Conservation (phyloP, 805 yeast species). For the Ogataea glucozyma region DNA sequence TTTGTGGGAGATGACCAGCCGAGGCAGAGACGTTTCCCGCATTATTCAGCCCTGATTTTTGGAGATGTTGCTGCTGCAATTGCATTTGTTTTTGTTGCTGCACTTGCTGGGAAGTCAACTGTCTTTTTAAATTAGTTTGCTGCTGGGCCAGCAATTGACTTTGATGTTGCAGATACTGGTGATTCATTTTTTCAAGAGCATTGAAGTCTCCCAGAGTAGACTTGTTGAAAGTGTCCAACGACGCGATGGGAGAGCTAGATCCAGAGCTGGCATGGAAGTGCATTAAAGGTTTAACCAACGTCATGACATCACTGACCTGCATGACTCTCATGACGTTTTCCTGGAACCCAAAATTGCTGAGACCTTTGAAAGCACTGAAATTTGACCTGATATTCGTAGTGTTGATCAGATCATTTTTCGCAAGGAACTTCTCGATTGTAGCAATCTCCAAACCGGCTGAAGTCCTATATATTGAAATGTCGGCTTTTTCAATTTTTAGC, state of each 20-base stretch:
- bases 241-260: conserved; percentile 49
- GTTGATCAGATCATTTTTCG: conserved; percentile 32
- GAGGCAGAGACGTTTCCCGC: conserved; percentile 1
- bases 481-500: conserved; percentile 71
- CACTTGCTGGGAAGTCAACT: conserved; percentile 19
- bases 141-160: conserved; percentile 31
- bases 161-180: conserved; percentile 22
- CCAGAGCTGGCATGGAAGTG: conserved; percentile 45
- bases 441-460: conserved; percentile 49
- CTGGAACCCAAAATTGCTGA: conserved; percentile 62
- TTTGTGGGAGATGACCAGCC: not conserved
- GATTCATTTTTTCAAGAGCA: conserved; percentile 19
- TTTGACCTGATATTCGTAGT: conserved; percentile 18
- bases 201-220: conserved; percentile 23
- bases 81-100: conserved; percentile 19
- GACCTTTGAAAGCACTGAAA: conserved; percentile 43
- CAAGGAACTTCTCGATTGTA: conserved; percentile 43
- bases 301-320: conserved; percentile 79
- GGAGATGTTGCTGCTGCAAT: conserved; percentile 16
- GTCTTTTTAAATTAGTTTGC: conserved; percentile 17
- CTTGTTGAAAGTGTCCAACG: conserved; percentile 50
- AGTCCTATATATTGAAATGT: conserved; percentile 50
- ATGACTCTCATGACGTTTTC: conserved; percentile 66
- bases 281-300: conserved; percentile 67
- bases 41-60: conserved; percentile 5